Percentiles rank a stretch among this genome's conserved stretches.
These are phyloP conservation scores for Plasmopara viticola DNA, from an alignment of 352 stramenopile species.

Conservation along the genomic window DNA sequence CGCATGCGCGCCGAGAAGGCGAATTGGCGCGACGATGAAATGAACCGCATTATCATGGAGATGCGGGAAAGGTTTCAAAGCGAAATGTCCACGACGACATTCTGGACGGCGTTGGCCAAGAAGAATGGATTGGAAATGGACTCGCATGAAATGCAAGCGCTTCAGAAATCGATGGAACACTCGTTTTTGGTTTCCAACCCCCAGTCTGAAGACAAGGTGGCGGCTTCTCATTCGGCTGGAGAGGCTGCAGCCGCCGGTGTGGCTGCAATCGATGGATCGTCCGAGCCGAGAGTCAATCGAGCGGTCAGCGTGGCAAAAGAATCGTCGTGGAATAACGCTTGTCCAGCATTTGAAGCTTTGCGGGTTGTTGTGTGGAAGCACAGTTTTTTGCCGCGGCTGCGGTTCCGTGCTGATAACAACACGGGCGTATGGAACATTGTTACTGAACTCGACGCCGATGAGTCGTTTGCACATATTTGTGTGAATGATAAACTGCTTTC, in stretches of 20 bases:
- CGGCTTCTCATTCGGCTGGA: constrained; percentile 15
- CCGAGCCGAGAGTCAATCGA: constrained; percentile 17
- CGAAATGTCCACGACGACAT: constrained; percentile 62
- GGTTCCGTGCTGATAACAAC: constrained; percentile 38
- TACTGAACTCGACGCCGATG: constrained; percentile 65
- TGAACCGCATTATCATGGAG: constrained; percentile 88
- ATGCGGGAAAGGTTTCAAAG: constrained; percentile 82
- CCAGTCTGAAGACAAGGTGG: constrained; percentile 65
- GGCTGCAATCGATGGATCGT: constrained; percentile 18
- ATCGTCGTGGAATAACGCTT: constrained; percentile 82
- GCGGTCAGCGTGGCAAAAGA: constrained; percentile 61
- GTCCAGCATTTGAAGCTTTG: constrained; percentile 58
- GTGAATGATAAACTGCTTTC: constrained; percentile 64
- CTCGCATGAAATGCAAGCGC: constrained; percentile 35
- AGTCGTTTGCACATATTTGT: constrained; percentile 74
- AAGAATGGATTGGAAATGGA: constrained; percentile 47
- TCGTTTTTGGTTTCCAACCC: constrained; percentile 52
- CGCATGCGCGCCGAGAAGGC: constrained; percentile 80
- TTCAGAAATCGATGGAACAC: constrained; percentile 43
- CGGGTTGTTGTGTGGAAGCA: constrained; percentile 86
- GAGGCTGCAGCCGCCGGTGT: constrained; percentile 15
- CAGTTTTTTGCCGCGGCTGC: constrained; percentile 70
- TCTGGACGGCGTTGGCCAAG: constrained; percentile 59
- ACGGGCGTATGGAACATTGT: constrained; percentile 61
- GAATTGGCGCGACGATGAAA: constrained; percentile 84